Conservation (phyloP, 164 flowering plant genomes). For the Umbilicus rupestris region DNA sequence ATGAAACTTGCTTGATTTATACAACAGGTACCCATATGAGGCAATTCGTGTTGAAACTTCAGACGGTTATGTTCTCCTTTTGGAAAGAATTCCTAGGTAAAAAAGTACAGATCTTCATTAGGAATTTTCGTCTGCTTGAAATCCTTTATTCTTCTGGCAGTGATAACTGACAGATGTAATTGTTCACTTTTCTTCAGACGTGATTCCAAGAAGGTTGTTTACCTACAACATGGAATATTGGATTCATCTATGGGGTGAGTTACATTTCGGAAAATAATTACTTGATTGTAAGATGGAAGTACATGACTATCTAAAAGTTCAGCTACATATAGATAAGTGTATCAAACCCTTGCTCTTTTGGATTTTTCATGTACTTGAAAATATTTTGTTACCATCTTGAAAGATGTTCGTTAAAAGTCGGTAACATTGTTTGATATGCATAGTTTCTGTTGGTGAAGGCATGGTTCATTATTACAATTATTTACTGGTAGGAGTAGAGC, state of each 20-base stretch:
- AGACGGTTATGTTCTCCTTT: slow-evolving; percentile 90
- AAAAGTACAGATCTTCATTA: not conserved
- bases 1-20: not conserved
- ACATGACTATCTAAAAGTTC: not conserved
- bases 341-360: not conserved
- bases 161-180: not conserved
- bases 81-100: slow-evolving; percentile 97
- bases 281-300: not conserved
- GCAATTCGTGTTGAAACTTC: slow-evolving; percentile 79
- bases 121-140: not conserved
- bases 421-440: not conserved
- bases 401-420: too few relatives aligned
- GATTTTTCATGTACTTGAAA: not conserved
- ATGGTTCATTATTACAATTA: not conserved
- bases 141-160: not conserved
- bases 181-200: slow-evolving; percentile 42
- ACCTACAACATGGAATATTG: slow-evolving; percentile 83
- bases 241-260: slow-evolving; percentile 99
- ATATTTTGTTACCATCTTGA: too few relatives aligned
- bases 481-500: not conserved
- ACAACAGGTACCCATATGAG: slow-evolving; percentile 88
- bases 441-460: not conserved
- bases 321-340: not conserved
- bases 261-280: not conserved
- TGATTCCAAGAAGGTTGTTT: slow-evolving; percentile 76